These are phyloP conservation scores for Metschnikowia orientalis DNA, from an alignment of 805 yeast genomes.

Conservation along the genomic window DNA sequence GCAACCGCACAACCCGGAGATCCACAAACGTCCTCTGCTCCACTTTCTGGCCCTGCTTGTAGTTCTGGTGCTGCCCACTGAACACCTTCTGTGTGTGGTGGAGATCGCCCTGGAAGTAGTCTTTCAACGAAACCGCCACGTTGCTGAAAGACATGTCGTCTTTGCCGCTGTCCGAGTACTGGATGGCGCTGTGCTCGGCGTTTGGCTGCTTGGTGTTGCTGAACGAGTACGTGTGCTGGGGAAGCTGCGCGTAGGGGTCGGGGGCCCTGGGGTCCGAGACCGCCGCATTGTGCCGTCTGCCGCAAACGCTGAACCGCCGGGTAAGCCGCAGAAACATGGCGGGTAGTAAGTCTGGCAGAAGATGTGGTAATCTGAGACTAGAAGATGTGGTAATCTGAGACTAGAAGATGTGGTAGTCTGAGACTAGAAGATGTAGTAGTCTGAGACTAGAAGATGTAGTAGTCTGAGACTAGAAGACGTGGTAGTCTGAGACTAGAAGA, in stretches of 20 bases:
- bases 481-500: no score
- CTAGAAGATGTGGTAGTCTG: no score
- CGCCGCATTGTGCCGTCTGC: constrained; percentile 2
- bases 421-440: no score
- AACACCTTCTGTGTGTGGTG: constrained; percentile 39
- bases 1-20: constrained; percentile 57
- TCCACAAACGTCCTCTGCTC: constrained; percentile 40
- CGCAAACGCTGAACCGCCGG: constrained; percentile 5
- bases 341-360: no score
- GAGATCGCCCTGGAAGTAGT: constrained; percentile 38
- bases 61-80: constrained; percentile 25
- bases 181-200: constrained; percentile 8
- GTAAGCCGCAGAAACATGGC: constrained; percentile 1
- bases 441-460: no score
- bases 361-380: no score
- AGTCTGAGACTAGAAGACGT: no score
- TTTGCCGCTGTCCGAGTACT: constrained; percentile 5
- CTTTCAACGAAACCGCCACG: constrained; percentile 21
- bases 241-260: constrained; percentile 14
- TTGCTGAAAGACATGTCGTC: constrained; percentile 14
- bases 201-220: constrained; percentile 1
- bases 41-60: constrained; percentile 28
- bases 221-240: constrained; percentile 8
- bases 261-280: not conserved
- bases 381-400: no score